These are phyloP conservation scores for Macrophomina tecta DNA, from an alignment of 2,329 filamentous ascomycete genomes.

Conservation along the genomic window DNA sequence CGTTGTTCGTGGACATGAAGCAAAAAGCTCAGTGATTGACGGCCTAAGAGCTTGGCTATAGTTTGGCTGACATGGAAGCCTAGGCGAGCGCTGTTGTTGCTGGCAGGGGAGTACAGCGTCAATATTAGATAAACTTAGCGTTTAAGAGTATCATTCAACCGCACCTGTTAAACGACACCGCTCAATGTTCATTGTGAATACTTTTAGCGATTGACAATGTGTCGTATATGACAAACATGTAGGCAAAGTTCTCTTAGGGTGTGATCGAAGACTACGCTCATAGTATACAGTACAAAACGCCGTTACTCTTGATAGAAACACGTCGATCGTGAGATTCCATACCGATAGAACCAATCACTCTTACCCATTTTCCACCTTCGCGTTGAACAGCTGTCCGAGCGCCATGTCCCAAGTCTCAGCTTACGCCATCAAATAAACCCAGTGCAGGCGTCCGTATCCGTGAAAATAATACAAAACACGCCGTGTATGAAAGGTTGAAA, in stretches of 20 bases:
- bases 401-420: constrained; percentile 14
- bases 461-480: constrained; percentile 16
- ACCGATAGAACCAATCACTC: background rate
- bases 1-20: constrained; percentile 37
- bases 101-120: background rate
- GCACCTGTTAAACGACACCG: background rate
- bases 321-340: background rate
- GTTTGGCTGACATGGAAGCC: no score
- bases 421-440: background rate
- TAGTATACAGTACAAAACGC: background rate
- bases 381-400: constrained; percentile 4
- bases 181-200: background rate
- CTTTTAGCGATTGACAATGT: no score
- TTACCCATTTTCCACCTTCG: background rate
- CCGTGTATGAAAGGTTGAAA: background rate
- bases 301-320: background rate
- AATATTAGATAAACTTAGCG: background rate
- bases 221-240: no score
- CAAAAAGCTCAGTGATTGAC: background rate
- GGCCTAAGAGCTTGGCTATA: background rate
- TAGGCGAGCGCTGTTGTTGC: background rate
- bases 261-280: background rate
- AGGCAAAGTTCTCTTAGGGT: no score
- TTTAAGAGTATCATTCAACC: background rate
- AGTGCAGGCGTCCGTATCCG: background rate